Evolutionary conservation across 306 rosid genomes (phyloP), one percentile per base, ranked within the genome.

Genomic region (Crotalaria pallida): DNA sequence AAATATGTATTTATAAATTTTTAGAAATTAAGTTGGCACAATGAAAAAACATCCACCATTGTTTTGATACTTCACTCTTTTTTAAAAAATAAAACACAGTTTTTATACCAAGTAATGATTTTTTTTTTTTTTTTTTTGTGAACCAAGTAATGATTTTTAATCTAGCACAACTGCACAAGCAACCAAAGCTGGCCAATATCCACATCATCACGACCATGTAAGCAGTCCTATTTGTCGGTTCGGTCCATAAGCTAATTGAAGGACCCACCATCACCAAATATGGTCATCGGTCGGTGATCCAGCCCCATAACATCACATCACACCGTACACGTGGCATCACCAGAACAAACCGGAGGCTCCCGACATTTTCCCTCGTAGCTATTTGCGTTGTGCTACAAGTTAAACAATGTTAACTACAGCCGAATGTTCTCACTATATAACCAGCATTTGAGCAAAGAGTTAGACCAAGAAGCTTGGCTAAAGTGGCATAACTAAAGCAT

Each of bases 261-360:
- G 83, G 82, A 11, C 79, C 88, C 73, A 61, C 81, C 72, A 64
- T 58, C 49, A 34, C 2, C 13, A 76, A 45, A 57, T n/a, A n/a
- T 43, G 62, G 85, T 49, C 84, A 83, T 58, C 41, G 61, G 89
- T 49, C 88, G 88, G 89, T 73, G 82, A 79, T 82, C 62, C 52
- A 16, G 65, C 66, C 74, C 11, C 45, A 22, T 13, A 34, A 75
- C 36, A 48, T 66, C 71, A 58, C 74, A 78, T 75, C 85, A 31
- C 3, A 33, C 83, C 87, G 81, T 79, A 21, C 82, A 88, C 82
- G 89, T 89, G 86, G 76, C 86, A 10, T 3, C 36, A 77, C 51
- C 5, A 5, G 59, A 87, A 58, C 59, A 26, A 73, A 77, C 53
- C 13, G 89, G 89, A 87, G 92, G 91, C 79, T 13, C 80, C 78